Percentiles rank a stretch among this genome's conserved stretches.
phyloP scores from a whole-genome alignment of 139 green algal genomes.

The Eudorina sp. region DNA sequence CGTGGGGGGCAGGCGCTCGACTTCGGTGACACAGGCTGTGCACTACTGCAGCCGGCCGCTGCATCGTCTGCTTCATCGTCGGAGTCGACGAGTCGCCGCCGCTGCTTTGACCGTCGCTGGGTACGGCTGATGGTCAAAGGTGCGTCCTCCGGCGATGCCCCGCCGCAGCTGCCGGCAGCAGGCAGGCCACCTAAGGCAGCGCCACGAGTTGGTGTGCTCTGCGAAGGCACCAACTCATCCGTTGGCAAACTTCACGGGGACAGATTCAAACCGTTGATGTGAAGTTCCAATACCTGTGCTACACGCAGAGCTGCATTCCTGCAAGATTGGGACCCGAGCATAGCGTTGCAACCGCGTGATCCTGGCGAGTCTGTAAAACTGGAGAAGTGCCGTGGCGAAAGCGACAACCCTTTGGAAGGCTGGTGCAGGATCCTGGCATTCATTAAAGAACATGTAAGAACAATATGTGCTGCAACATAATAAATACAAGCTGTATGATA shows the following conservation, averaged over 20 bases:
- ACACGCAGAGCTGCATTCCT: not conserved
- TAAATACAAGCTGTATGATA: too few relatives aligned
- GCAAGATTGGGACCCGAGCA: not conserved
- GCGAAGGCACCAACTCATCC: too few relatives aligned
- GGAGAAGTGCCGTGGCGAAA: not conserved
- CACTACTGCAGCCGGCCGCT: not conserved
- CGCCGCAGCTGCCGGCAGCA: too few relatives aligned
- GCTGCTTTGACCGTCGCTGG: not conserved
- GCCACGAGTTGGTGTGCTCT: not conserved
- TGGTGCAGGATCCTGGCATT: too few relatives aligned
- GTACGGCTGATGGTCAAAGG: slow-evolving; percentile 6
- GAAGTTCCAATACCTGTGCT: not conserved
- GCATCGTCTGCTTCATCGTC: not conserved
- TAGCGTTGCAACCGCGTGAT: not conserved
- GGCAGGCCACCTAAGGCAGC: not conserved
- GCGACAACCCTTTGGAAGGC: not conserved
- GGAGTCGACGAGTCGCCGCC: not conserved
- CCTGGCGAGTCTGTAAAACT: not conserved
- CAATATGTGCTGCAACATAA: too few relatives aligned
- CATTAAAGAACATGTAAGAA: too few relatives aligned
- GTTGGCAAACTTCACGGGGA: not conserved
- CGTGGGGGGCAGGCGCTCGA: not conserved
- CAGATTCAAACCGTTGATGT: not conserved
- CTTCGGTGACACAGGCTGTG: not conserved
- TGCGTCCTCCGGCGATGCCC: not conserved